Base-by-base conservation (phyloP, 2,329 filamentous ascomycete species). In the Hymenoscyphus albidus region DNA sequence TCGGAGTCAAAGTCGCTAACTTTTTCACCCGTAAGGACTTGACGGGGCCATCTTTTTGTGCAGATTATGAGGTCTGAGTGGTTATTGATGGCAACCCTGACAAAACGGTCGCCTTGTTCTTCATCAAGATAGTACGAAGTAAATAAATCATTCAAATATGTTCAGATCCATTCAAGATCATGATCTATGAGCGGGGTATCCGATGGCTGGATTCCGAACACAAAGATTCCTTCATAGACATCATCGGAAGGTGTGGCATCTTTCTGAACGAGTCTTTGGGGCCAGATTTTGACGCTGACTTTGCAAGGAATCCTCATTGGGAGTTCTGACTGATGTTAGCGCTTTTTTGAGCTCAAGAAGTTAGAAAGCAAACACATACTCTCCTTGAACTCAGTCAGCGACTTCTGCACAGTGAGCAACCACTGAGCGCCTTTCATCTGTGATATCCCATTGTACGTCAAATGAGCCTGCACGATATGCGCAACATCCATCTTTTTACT, bases 151-250 rank as follows among this genome's bases (percentile, higher is more conserved):
- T 35, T 6, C 35, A 35, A 10, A 35, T 35, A 35, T 10, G 35
- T 35, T 35, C 4, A 4, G 9, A 35, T 35, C 35, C 35, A 3
- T 18, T 59, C 12, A 4, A 61, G 7, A n/a, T 64, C 31, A 7
- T 59, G 18, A 5, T 22, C 10, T 40, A 38, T n/a, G 10, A 14
- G n/a, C 13, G 42, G 16, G 54, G 32, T 9, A 12, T 27, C 27
- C 27, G 32, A 59, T 2, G 51, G 39, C 22, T 57, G 32, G 38
- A 67, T 22, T 14, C 67, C 68, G 3, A 70, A 18, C 6, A 70
- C 16, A 32, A 65, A 69, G 35, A 10, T 65, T 3, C 66, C 69
- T 65, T 70, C 68, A 22, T 69, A 70, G 6, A 67, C 58, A n/a
- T 54, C n/a, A 22, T 65, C 65, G 1, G 35, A 48, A 5, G 62